Percentiles rank a stretch among this genome's conserved stretches.
Conservation (phyloP, 1,139 yeast species). For the Diutina rugosa region DNA sequence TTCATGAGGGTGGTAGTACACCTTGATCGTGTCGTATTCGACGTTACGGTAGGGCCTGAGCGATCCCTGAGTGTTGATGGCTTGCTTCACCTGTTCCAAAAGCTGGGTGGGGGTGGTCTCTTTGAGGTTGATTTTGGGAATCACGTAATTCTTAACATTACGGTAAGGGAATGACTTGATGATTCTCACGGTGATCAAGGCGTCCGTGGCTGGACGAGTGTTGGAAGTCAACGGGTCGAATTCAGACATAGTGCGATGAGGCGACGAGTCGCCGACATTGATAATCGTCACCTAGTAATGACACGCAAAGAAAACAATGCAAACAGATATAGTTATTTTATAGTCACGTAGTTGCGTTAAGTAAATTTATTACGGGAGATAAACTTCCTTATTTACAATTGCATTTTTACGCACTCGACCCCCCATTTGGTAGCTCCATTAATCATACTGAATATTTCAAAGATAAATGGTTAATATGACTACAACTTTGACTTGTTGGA, state of each 20-base stretch:
- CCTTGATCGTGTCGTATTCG: slow-evolving; percentile 63
- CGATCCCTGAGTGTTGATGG: slow-evolving; percentile 53
- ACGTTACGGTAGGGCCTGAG: slow-evolving; percentile 76
- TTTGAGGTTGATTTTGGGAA: slow-evolving; percentile 61
- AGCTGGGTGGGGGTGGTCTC: slow-evolving; percentile 55
- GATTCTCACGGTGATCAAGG: slow-evolving; percentile 72
- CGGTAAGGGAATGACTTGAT: slow-evolving; percentile 89
- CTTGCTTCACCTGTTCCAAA: slow-evolving; percentile 28
- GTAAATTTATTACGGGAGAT: no score
- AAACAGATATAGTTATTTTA: background rate
- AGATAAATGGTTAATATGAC: no score
- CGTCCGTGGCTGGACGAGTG: slow-evolving; percentile 54
- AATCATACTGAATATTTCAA: background rate
- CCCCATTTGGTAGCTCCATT: background rate
- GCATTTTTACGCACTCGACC: background rate
- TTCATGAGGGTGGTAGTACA: slow-evolving; percentile 92
- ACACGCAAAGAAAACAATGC: background rate
- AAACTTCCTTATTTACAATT: no score
- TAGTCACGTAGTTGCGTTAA: no score
- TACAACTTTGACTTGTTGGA: background rate
- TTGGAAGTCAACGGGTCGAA: slow-evolving; percentile 44
- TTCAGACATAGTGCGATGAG: slow-evolving; percentile 21
- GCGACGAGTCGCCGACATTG: background rate
- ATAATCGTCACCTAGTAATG: background rate
- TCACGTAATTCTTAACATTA: slow-evolving; percentile 71